Evolutionary conservation across 2,329 filamentous ascomycete species (phyloP).

Genomic region (Aureobasidium sp.): DNA sequence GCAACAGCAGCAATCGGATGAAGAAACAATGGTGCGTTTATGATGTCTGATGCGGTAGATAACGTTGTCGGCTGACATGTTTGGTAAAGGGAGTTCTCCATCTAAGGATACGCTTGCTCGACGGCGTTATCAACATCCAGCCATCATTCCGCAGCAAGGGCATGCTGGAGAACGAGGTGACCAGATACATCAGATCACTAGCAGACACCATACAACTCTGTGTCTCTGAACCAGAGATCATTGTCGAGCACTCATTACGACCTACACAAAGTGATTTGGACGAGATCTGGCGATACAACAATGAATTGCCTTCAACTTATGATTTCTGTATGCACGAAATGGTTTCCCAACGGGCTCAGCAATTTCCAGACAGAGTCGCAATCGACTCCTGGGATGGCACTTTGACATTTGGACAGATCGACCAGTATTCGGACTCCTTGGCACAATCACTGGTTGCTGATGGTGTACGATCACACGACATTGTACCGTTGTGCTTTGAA

Average conservation of each 20-base stretch:
- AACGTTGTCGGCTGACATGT: not conserved
- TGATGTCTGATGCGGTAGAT: too few species aligned
- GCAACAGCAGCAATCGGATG: not conserved
- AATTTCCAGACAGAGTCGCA: constrained; percentile 20
- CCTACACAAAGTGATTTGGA: constrained; percentile 16
- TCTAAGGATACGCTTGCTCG: not conserved
- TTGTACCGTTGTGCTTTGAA: constrained; percentile 23
- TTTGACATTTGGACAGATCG: constrained; percentile 23
- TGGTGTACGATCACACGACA: constrained; percentile 14
- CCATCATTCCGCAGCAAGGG: constrained; percentile 13
- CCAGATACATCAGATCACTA: constrained; percentile 15
- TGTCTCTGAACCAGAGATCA: constrained; percentile 4
- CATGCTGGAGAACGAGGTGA: constrained; percentile 14
- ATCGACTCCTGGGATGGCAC: constrained; percentile 25
- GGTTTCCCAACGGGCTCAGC: constrained; percentile 17
- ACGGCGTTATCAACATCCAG: not conserved
- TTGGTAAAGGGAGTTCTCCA: not conserved
- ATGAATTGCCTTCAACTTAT: constrained; percentile 16
- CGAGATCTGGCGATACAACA: constrained; percentile 20
- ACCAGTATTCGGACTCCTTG: constrained; percentile 18
- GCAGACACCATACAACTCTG: constrained; percentile 13
- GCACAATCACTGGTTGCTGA: constrained; percentile 16
- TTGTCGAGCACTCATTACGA: constrained; percentile 23
- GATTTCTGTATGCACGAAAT: constrained; percentile 20
- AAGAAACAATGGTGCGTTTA: not conserved